Evolutionary conservation across 2,329 filamentous ascomycete species (phyloP), one percentile per base, ranked within the genome.

Genomic region (Aspergillus viridinutans): DNA sequence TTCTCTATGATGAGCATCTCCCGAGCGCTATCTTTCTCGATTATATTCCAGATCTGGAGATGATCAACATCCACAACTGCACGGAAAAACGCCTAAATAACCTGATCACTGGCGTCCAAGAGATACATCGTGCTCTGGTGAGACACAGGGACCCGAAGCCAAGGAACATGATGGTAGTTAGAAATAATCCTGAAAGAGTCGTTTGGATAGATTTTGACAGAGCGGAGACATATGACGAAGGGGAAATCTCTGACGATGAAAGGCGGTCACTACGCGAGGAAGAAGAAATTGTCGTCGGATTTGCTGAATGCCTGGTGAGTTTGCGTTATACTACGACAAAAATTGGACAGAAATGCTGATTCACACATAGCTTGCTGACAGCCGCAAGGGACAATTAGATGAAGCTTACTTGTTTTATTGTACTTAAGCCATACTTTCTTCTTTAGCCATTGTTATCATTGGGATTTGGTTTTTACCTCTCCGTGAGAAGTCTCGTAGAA

Each of bases 1-100:
- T 64, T 32, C 14, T 60, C 0, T 17, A 60, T 4, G 62, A 63
- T 28, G 53, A 63, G 40, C 57, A 62, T n/a, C 52, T 10, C 2
- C 62, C 59, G 0, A 64, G 53, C n/a, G 61, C 55, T 3, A 55
- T 64, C 2, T 55, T 64, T n/a, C 43, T 64, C 14, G 57, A 63
- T 29, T 61, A 63, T 29, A 62, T 63, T 6, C 56, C 62, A 1
- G 21, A 52, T 5, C 50, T 63, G 52, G 35, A 58, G 35, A 54
- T 55, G 53, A 49, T 62, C 9, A 3, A 43, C 14, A 40, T 38
- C 26, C 3, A 53, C 3, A 60, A 58, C 25, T 62, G 50, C 20
- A 63, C 55, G 1, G 9, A 51, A 20, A n/a, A 50, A 3, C n/a
- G 55, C 26, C 32, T 50, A 32, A 47, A 57, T 28, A 58, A 54